These are phyloP conservation scores for Claviceps fusiformis DNA, from an alignment of 2,329 filamentous ascomycete genomes.

Conservation along the genomic window DNA sequence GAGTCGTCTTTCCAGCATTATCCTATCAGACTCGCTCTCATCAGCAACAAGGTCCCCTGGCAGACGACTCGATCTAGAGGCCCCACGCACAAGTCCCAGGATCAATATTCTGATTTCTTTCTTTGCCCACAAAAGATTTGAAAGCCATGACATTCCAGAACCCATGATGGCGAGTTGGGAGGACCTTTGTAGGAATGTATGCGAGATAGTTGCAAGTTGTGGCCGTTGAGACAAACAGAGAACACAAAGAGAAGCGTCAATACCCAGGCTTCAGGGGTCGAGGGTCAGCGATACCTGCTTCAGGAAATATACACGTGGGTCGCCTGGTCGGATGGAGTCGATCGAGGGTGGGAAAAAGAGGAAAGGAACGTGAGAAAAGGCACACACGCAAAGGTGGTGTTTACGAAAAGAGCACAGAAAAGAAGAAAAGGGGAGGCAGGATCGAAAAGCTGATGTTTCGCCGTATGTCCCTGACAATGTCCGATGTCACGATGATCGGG, in stretches of 20 bases:
- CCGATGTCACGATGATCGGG: background rate
- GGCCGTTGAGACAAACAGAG: no score
- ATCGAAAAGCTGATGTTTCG: background rate
- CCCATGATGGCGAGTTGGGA: slow-evolving; percentile 37
- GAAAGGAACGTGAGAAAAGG: background rate
- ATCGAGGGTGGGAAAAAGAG: background rate
- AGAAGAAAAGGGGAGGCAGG: background rate
- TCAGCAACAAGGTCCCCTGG: slow-evolving; percentile 6
- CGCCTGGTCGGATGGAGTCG: background rate
- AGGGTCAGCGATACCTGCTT: slow-evolving; percentile 2
- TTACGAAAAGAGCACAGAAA: background rate
- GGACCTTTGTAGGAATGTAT: background rate
- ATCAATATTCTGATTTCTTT: slow-evolving; percentile 98
- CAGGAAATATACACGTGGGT: slow-evolving; percentile 1
- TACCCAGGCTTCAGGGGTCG: background rate
- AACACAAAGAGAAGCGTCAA: background rate
- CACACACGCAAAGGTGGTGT: background rate
- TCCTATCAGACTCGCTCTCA: slow-evolving; percentile 42
- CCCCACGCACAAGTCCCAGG: slow-evolving; percentile 62
- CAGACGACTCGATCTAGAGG: background rate
- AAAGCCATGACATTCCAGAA: slow-evolving; percentile 54
- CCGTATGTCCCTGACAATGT: background rate
- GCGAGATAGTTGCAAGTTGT: background rate
- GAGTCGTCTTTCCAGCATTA: slow-evolving; percentile 94
- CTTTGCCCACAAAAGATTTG: slow-evolving; percentile 69